These are phyloP conservation scores for Acacia concinna DNA, from an alignment of 331 rosid genomes.

Conservation along the genomic window DNA sequence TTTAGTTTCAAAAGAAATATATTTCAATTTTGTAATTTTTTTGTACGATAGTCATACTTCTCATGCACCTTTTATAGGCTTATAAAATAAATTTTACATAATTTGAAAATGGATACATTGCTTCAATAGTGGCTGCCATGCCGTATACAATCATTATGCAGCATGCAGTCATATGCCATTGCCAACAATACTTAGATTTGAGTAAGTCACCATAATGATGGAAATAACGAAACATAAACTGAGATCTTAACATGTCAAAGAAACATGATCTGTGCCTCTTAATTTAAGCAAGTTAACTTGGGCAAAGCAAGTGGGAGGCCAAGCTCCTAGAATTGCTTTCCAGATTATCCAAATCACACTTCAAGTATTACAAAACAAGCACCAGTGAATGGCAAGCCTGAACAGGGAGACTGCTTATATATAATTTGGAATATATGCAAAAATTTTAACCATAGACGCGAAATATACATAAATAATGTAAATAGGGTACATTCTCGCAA, in stretches of 20 bases:
- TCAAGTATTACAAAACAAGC: slow-evolving; percentile 12
- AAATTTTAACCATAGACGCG: background rate
- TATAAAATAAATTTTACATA: background rate
- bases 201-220: slow-evolving; percentile 15
- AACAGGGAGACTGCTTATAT: slow-evolving; percentile 3
- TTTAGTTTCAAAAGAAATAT: background rate
- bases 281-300: background rate
- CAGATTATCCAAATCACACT: background rate
- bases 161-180: background rate
- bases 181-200: background rate
- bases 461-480: slow-evolving; percentile 18
- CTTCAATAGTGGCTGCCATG: background rate
- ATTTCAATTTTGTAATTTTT: background rate
- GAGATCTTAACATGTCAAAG: slow-evolving; percentile 21
- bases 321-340: slow-evolving; percentile 17
- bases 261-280: background rate
- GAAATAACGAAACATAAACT: slow-evolving; percentile 11
- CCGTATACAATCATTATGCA: background rate
- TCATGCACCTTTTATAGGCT: background rate
- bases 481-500: background rate
- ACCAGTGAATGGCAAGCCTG: background rate
- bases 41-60: background rate
- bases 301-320: background rate
- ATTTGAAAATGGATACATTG: background rate
- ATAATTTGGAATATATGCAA: background rate